These are phyloP conservation scores for Polytrichum commune DNA, from an alignment of 225 moss, liverwort and hornwort genomes.

Conservation along the genomic window DNA sequence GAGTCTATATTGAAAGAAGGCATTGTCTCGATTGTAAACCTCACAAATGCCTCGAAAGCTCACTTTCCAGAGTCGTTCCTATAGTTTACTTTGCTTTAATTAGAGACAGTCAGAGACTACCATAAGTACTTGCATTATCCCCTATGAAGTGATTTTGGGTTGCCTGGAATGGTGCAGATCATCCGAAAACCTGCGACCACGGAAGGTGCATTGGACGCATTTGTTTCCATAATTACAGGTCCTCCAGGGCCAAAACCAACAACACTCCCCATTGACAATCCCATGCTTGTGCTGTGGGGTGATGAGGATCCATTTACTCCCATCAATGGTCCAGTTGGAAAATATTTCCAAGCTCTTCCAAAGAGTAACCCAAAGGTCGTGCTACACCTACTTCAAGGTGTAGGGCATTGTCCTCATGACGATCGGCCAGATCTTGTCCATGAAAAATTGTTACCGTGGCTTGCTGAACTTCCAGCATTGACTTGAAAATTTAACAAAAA, in stretches of 20 bases:
- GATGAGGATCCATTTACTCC: slow-evolving; percentile 93
- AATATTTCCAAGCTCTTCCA: slow-evolving; percentile 56
- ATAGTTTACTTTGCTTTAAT: too few species aligned
- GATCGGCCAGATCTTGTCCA: slow-evolving; percentile 84
- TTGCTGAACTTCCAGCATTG: slow-evolving; percentile 41
- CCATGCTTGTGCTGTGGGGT: slow-evolving; percentile 88
- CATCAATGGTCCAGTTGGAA: slow-evolving; percentile 84
- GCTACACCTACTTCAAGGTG: slow-evolving; percentile 48
- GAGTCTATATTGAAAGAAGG: too few species aligned
- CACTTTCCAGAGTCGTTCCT: too few species aligned
- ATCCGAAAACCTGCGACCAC: slow-evolving; percentile 73
- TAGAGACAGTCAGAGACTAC: too few species aligned
- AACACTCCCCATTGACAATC: slow-evolving; percentile 48
- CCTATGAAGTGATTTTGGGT: too few species aligned
- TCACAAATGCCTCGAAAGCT: too few species aligned
- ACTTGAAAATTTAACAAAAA: not conserved
- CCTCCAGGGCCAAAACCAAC: slow-evolving; percentile 91
- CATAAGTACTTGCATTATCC: too few species aligned
- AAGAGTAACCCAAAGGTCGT: slow-evolving; percentile 42
- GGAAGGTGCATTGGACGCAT: slow-evolving; percentile 84
- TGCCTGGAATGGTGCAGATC: slow-evolving; percentile 35
- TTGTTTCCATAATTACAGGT: slow-evolving; percentile 87
- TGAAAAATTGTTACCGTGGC: slow-evolving; percentile 73
- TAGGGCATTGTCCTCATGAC: slow-evolving; percentile 90
- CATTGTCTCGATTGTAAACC: too few species aligned